Conservation (phyloP, 2,329 filamentous ascomycete genomes). For the Fusarium buxicola region DNA sequence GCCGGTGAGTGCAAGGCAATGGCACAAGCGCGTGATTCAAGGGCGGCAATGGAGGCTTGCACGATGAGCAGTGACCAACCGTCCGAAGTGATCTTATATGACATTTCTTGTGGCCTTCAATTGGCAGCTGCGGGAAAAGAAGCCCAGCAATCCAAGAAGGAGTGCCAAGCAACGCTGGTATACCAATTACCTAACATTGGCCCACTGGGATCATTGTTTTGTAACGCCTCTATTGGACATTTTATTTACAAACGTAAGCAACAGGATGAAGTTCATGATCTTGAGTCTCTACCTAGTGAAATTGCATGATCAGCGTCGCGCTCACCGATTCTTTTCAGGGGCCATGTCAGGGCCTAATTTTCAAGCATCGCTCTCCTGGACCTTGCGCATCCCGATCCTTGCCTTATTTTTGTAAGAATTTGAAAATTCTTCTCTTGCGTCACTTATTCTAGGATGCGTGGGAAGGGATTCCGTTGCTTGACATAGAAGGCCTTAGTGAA, state of each 20-base stretch:
- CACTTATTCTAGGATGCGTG: background rate
- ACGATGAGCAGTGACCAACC: background rate
- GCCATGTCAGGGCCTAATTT: slow-evolving; percentile 1
- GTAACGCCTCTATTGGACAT: slow-evolving; percentile 21
- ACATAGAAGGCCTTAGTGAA: background rate
- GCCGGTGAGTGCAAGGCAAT: background rate
- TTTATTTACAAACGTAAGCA: slow-evolving; percentile 32
- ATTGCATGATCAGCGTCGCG: slow-evolving; percentile 33
- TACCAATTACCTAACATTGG: slow-evolving; percentile 20
- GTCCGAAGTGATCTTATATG: slow-evolving; percentile 8
- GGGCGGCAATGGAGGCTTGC: background rate
- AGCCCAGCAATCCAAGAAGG: background rate
- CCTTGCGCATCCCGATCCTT: background rate
- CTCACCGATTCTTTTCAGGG: slow-evolving; percentile 33
- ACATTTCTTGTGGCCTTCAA: background rate
- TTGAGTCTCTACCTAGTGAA: slow-evolving; percentile 2
- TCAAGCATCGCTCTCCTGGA: background rate
- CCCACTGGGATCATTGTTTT: slow-evolving; percentile 23
- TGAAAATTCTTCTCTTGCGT: background rate
- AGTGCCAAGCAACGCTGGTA: slow-evolving; percentile 20
- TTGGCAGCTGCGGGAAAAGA: too few species aligned
- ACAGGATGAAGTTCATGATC: slow-evolving; percentile 36
- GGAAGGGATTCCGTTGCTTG: slow-evolving; percentile 1
- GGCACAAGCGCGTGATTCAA: slow-evolving; percentile 12
- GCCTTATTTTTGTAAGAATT: background rate